A percentile compares a stretch with the other conserved stretches of the same genome.
Evolutionary conservation across 306 rosid genomes (phyloP).

Genomic region (Prosopis cineraria): DNA sequence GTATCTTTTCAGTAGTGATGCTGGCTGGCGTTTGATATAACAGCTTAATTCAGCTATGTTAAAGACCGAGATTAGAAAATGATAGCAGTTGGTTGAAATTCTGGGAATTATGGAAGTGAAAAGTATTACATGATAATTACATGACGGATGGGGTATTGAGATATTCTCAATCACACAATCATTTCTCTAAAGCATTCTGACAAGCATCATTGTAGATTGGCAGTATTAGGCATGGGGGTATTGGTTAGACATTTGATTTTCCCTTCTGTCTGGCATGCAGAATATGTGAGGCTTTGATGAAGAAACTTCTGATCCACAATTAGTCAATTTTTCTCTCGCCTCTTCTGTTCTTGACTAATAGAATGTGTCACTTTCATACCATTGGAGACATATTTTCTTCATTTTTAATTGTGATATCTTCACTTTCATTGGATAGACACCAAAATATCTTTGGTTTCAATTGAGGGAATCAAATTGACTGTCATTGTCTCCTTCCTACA

Average conservation of each 20-base stretch:
- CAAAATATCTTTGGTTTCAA: not conserved
- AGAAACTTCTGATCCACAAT: not conserved
- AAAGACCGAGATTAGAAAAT: not conserved
- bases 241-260: not conserved
- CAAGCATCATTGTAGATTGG: not conserved
- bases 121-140: not conserved
- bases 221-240: not conserved
- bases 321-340: not conserved
- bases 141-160: not conserved
- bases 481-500: not conserved
- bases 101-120: not conserved
- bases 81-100: not conserved
- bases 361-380: not conserved
- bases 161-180: not conserved
- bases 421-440: not conserved
- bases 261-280: not conserved
- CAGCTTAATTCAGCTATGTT: not conserved
- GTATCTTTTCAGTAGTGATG: not conserved
- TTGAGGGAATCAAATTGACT: not conserved
- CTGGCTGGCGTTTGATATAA: not conserved
- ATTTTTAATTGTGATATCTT: not conserved
- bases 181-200: not conserved
- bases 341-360: not conserved
- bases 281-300: not conserved
- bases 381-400: not conserved